Evolutionary conservation across 2,329 filamentous ascomycete genomes (phyloP).

Genomic region (Aspergillus novoparasiticus): DNA sequence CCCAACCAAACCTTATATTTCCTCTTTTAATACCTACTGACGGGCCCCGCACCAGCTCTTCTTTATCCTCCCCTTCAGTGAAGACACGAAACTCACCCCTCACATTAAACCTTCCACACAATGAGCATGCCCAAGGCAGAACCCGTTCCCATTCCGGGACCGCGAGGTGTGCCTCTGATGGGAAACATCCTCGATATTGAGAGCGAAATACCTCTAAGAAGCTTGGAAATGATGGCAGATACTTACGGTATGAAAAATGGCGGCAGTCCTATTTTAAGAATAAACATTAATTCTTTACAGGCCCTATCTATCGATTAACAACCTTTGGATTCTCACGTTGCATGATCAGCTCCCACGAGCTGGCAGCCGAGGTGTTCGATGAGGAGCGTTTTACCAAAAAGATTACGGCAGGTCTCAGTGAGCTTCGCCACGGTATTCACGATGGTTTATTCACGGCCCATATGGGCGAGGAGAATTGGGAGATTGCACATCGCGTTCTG

Average conservation of each 20-base stretch:
- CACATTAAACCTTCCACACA: neutral
- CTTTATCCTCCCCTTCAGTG: neutral
- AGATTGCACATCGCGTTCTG: constrained; percentile 58
- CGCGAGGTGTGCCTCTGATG: neutral
- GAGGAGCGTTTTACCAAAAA: constrained; percentile 67
- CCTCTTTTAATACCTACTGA: neutral
- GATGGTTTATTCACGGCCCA: constrained; percentile 68
- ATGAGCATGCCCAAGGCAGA: neutral
- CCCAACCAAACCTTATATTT: neutral
- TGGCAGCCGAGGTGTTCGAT: constrained; percentile 66
- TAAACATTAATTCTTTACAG: constrained; percentile 33
- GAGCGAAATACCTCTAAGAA: neutral
- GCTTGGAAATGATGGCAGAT: neutral
- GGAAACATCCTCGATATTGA: constrained; percentile 2
- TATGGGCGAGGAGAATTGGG: constrained; percentile 60
- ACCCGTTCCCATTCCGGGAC: neutral
- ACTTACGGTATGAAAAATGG: neutral
- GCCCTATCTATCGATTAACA: constrained; percentile 60
- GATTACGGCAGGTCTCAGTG: constrained; percentile 51
- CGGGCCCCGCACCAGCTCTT: neutral
- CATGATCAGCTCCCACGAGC: constrained; percentile 54
- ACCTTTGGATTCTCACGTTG: constrained; percentile 51
- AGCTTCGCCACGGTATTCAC: constrained; percentile 62
- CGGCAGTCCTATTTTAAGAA: neutral
- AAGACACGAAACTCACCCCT: neutral